Evolutionary conservation across 2,329 filamentous ascomycete genomes (phyloP).

Genomic region (Neophaeococcomyces mojaviensis): DNA sequence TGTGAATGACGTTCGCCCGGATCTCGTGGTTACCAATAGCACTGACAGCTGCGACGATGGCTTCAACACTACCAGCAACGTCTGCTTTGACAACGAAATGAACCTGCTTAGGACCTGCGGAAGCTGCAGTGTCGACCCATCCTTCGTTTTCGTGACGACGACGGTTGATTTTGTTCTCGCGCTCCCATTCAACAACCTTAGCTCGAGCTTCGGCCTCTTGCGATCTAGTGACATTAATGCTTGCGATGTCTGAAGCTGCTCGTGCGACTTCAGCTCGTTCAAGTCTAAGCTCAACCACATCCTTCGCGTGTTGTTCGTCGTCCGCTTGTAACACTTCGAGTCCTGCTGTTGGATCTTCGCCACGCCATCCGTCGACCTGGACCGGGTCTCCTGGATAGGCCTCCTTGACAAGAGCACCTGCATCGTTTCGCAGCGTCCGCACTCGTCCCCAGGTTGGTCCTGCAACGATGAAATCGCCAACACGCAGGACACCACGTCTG

Average conservation of each 20-base stretch:
- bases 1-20: slow-evolving; percentile 65
- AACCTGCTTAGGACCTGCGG: slow-evolving; percentile 41
- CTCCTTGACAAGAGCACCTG: slow-evolving; percentile 61
- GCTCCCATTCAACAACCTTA: slow-evolving; percentile 35
- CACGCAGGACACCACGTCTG: slow-evolving; percentile 72
- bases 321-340: slow-evolving; percentile 78
- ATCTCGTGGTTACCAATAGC: slow-evolving; percentile 81
- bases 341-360: slow-evolving; percentile 72
- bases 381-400: slow-evolving; percentile 83
- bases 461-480: slow-evolving; percentile 77
- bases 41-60: slow-evolving; percentile 68
- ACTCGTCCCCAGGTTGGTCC: slow-evolving; percentile 83
- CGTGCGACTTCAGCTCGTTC: slow-evolving; percentile 63
- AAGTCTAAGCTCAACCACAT: slow-evolving; percentile 66
- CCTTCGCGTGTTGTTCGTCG: slow-evolving; percentile 69
- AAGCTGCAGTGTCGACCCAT: slow-evolving; percentile 30
- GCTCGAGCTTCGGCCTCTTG: slow-evolving; percentile 49
- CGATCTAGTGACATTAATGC: slow-evolving; percentile 63
- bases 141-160: slow-evolving; percentile 23
- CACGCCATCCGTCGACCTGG: slow-evolving; percentile 87
- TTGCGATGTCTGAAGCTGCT: slow-evolving; percentile 61
- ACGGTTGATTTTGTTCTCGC: slow-evolving; percentile 19
- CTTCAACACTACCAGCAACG: slow-evolving; percentile 88
- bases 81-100: slow-evolving; percentile 88
- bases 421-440: slow-evolving; percentile 77